Evolutionary conservation across 768 basidiomycete species (phyloP), one percentile per base, ranked within the genome.

Genomic region (Fibroporia radiculosa): DNA sequence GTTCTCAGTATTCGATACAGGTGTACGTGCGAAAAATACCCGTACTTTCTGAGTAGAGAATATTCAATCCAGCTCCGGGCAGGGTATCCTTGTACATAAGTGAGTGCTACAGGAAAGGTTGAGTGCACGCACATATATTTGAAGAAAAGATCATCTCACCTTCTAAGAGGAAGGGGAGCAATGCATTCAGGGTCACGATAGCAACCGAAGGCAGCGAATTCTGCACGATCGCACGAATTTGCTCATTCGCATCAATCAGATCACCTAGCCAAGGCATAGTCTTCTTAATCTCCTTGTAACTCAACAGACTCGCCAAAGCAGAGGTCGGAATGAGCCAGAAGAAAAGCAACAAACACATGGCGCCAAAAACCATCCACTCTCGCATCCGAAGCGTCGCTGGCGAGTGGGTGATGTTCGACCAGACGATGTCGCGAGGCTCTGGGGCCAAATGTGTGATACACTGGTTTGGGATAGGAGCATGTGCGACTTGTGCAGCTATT

Each of bases 31-130:
- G 25, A 27, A 1, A 26, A 10, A 7, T 28, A 2, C 38, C 65
- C 78, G 45, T 48, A 96, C 92, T 97, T 98, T 55, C 84, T 87
- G 61, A 99, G 63, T 35, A 97, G 65, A 0, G 91, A 91, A 55
- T 90, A 93, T 57, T 98, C 95, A 27, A 97, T 78, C 82, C 89
- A 85, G 58, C 92, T 95, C 23, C 92, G 71, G 3, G 95, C 92
- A 26, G 78, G 80, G 54, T 82, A 85, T 3, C 93, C 96, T 61
- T 98, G 90, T n/a, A 82, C 66, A 58, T 95, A 93, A 0, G 90
- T 92, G 31, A 97, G 67, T 46, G 72, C 78, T 73, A 33, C 22
- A 11, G 22, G 3, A 10, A 19, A 40, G 11, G n/a, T 31, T 31
- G 29, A 31, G 29, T 31, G 29, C 8, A 8, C 10, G 8, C 29